Evolutionary conservation across 495 filamentous ascomycete genomes (phyloP).

Genomic region (Xylaria venustula): DNA sequence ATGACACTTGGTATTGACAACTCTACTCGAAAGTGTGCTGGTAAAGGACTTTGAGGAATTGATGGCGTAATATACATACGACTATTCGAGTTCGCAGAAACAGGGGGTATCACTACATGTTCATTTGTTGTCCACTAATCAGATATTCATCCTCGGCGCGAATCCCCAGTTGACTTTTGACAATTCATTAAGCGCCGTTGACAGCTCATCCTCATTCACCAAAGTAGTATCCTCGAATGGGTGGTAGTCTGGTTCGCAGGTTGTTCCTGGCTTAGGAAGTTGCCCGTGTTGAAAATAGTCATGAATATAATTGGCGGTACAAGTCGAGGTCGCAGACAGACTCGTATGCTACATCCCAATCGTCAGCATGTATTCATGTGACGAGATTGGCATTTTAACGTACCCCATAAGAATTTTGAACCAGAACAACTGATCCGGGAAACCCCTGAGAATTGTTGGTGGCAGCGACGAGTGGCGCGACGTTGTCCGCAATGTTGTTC

Average conservation of each 20-base stretch:
- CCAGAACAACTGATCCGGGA: slow-evolving; percentile 49
- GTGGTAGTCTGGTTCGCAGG: slow-evolving; percentile 32
- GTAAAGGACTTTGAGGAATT: too few relatives aligned
- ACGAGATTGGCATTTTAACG: slow-evolving; percentile 2
- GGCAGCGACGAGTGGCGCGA: slow-evolving; percentile 52
- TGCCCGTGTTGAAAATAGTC: slow-evolving; percentile 36
- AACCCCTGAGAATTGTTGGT: slow-evolving; percentile 50
- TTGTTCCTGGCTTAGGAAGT: slow-evolving; percentile 28
- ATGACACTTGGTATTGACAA: too few relatives aligned
- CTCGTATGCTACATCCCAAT: slow-evolving; percentile 30
- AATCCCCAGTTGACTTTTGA: slow-evolving; percentile 14
- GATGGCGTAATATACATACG: too few relatives aligned
- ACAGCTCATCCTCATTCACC: slow-evolving; percentile 8
- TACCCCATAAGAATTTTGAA: slow-evolving; percentile 54
- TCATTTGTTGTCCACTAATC: background rate
- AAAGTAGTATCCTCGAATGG: slow-evolving; percentile 18
- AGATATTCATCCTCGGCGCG: background rate
- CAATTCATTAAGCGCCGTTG: slow-evolving; percentile 14
- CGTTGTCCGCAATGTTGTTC: slow-evolving; percentile 56
- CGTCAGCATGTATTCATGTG: background rate
- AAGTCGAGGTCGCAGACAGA: slow-evolving; percentile 32
- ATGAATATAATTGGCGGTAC: slow-evolving; percentile 33
- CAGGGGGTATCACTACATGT: background rate
- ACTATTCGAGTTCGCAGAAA: too few relatives aligned
- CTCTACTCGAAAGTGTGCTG: too few relatives aligned